Evolutionary conservation across 495 filamentous ascomycete genomes (phyloP).

Genomic region (Neurospora africana): DNA sequence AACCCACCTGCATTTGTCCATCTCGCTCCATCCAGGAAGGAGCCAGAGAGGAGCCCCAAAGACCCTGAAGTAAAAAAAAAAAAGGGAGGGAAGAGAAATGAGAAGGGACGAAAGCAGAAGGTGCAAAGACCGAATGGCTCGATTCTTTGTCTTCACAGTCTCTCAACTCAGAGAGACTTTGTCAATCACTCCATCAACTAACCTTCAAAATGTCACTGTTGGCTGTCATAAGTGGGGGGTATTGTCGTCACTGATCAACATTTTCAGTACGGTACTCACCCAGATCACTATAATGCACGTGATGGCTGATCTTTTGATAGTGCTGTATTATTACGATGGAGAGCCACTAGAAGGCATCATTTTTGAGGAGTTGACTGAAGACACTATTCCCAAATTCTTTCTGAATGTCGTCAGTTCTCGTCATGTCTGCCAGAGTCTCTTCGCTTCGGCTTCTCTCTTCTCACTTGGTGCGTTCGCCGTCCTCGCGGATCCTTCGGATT

Average conservation of each 20-base stretch:
- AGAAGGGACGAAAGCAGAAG: background rate
- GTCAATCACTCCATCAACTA: background rate
- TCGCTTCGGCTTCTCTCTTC: background rate
- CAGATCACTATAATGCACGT: background rate
- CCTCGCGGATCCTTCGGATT: background rate
- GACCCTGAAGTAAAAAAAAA: background rate
- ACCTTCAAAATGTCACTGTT: background rate
- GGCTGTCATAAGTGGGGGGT: background rate
- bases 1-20: background rate
- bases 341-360: background rate
- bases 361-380: background rate
- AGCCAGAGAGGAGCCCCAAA: background rate
- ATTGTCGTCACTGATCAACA: background rate
- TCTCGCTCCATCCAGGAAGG: background rate
- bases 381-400: background rate
- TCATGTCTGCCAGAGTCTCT: background rate
- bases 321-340: background rate
- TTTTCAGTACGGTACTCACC: background rate
- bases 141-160: background rate
- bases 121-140: background rate
- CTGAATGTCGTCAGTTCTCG: background rate
- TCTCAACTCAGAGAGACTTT: background rate
- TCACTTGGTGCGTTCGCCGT: background rate
- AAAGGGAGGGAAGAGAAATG: background rate
- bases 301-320: background rate